Percentiles rank a stretch among this genome's conserved stretches.
phyloP scores from a whole-genome alignment of 352 stramenopile genomes.

The Globisporangium emineosum region DNA sequence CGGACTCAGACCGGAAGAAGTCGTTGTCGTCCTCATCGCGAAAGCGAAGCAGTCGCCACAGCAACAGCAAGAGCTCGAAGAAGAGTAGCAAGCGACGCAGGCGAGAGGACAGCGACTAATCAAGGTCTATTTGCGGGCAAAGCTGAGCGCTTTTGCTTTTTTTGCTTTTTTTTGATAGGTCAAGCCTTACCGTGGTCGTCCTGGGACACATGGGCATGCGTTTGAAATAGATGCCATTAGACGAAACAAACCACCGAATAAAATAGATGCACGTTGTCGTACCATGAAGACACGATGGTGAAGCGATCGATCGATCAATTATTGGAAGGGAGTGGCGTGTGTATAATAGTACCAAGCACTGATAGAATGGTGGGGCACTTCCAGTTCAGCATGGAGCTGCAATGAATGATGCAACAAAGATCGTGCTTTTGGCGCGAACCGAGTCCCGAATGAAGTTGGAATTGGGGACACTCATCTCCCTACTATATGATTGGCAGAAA shows the following conservation, averaged over 20 bases:
- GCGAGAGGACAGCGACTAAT: constrained; percentile 16
- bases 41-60: constrained; percentile 23
- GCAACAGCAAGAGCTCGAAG: constrained; percentile 10
- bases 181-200: background rate
- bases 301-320: too few species aligned
- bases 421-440: background rate
- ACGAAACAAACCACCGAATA: background rate
- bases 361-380: too few species aligned
- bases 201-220: background rate
- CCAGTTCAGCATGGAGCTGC: too few species aligned
- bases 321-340: too few species aligned
- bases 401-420: background rate
- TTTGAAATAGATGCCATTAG: background rate
- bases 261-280: constrained; percentile 4
- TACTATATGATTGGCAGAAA: constrained; percentile 8
- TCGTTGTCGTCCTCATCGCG: constrained; percentile 19
- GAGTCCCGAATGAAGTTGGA: background rate
- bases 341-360: too few species aligned
- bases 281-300: background rate
- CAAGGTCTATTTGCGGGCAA: too few species aligned
- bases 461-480: background rate
- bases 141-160: background rate
- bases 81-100: constrained; percentile 18
- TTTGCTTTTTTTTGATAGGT: background rate
- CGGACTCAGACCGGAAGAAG: constrained; percentile 20